Percentiles rank a stretch among this genome's conserved stretches.
These are phyloP conservation scores for Dactylellina sp. DNA, from an alignment of 2,329 filamentous ascomycete genomes.

Conservation along the genomic window DNA sequence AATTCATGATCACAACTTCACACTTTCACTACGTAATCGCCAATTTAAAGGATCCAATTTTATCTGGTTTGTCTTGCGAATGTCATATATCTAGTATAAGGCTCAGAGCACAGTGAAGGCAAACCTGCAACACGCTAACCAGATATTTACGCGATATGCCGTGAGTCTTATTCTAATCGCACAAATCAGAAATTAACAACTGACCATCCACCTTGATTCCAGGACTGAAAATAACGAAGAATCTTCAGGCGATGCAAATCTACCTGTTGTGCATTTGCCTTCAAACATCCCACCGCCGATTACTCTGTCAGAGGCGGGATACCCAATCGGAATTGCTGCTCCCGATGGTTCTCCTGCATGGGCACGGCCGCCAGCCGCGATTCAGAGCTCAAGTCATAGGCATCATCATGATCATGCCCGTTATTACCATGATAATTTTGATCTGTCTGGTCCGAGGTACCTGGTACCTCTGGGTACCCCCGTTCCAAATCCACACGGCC, in stretches of 20 bases:
- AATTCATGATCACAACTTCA: too few relatives aligned
- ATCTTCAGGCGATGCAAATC: slow-evolving; percentile 10
- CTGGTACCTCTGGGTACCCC: slow-evolving; percentile 47
- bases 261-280: slow-evolving; percentile 40
- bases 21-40: too few relatives aligned
- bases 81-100: too few relatives aligned
- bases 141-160: background rate
- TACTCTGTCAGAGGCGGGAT: slow-evolving; percentile 33
- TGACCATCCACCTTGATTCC: too few relatives aligned
- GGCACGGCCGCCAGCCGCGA: slow-evolving; percentile 16
- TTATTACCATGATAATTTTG: background rate
- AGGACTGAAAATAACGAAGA: background rate
- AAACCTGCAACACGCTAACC: too few relatives aligned
- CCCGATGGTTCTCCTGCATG: slow-evolving; percentile 48
- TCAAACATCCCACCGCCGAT: slow-evolving; percentile 42
- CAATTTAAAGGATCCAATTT: too few relatives aligned
- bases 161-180: background rate
- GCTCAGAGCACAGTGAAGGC: too few relatives aligned
- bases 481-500: slow-evolving; percentile 31
- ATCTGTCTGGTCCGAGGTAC: slow-evolving; percentile 13
- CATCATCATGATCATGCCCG: slow-evolving; percentile 12
- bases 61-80: too few relatives aligned
- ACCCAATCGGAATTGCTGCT: slow-evolving; percentile 47
- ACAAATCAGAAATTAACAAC: too few relatives aligned
- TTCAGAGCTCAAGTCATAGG: background rate